These are phyloP conservation scores for Phytopythium sindhum DNA, from an alignment of 352 stramenopile genomes.

Conservation along the genomic window DNA sequence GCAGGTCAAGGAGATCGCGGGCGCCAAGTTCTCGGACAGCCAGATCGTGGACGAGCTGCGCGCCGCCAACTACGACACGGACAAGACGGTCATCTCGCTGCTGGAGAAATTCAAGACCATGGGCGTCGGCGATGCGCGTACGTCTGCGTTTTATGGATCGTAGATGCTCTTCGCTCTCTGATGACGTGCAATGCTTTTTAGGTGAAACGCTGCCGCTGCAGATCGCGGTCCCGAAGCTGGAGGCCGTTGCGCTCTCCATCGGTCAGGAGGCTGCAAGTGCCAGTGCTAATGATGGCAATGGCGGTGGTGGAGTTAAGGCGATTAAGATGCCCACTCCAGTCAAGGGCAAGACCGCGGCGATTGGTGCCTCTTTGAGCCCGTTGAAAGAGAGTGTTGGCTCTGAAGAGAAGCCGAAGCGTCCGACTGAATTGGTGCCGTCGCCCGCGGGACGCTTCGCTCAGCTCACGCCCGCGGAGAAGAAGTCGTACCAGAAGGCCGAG, in stretches of 20 bases:
- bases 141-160: constrained; percentile 6
- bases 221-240: constrained; percentile 62
- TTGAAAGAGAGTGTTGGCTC: background rate
- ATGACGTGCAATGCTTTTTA: background rate
- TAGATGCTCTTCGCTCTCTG: background rate
- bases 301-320: constrained; percentile 9
- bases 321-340: constrained; percentile 31
- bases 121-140: constrained; percentile 13
- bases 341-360: constrained; percentile 49
- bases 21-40: constrained; percentile 47
- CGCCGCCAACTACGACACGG: constrained; percentile 72
- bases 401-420: constrained; percentile 7
- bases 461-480: constrained; percentile 56
- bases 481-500: constrained; percentile 65
- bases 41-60: constrained; percentile 71
- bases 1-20: constrained; percentile 49
- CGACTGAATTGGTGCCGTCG: background rate
- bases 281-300: no score
- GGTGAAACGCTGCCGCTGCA: constrained; percentile 50
- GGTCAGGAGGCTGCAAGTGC: constrained; percentile 23
- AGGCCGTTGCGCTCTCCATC: constrained; percentile 53
- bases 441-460: constrained; percentile 13
- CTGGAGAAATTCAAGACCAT: constrained; percentile 66
- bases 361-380: constrained; percentile 24
- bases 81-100: constrained; percentile 68